These are phyloP conservation scores for Colletotrichum viniferum DNA, from an alignment of 2,329 filamentous ascomycete species.

Conservation along the genomic window DNA sequence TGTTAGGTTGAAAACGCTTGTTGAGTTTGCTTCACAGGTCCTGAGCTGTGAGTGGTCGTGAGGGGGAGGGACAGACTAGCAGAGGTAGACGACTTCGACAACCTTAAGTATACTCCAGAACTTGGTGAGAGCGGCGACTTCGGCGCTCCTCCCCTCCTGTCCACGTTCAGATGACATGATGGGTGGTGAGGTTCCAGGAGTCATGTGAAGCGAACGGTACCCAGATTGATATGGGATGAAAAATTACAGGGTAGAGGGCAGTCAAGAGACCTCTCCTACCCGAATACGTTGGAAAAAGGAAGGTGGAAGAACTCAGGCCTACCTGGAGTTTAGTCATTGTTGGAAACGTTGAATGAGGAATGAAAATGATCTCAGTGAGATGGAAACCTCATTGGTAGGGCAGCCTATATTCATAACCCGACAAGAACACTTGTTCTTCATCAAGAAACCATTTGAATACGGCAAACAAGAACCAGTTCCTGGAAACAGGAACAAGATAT, in stretches of 20 bases:
- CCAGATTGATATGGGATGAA: background rate
- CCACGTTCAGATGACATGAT: background rate
- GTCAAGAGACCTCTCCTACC: background rate
- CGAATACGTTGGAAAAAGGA: background rate
- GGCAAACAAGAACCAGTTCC: fast-evolving
- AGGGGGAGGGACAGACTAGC: background rate
- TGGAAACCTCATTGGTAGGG: background rate
- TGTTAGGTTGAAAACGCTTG: fast-evolving
- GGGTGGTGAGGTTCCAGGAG: fast-evolving
- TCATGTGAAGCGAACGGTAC: fast-evolving
- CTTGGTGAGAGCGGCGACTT: background rate
- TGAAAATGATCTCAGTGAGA: fast-evolving
- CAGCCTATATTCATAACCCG: background rate
- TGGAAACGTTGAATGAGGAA: background rate
- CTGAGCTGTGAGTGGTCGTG: background rate
- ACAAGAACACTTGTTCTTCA: background rate
- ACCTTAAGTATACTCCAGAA: background rate
- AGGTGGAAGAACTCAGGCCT: background rate
- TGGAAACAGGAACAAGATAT: background rate
- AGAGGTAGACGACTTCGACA: background rate
- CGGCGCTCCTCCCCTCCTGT: background rate
- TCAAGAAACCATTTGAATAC: background rate
- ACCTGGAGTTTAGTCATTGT: background rate
- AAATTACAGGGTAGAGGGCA: background rate
- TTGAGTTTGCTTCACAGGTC: background rate